phyloP scores from a whole-genome alignment of 306 rosid species.

The barrel medic (Medicago truncatula) region DNA sequence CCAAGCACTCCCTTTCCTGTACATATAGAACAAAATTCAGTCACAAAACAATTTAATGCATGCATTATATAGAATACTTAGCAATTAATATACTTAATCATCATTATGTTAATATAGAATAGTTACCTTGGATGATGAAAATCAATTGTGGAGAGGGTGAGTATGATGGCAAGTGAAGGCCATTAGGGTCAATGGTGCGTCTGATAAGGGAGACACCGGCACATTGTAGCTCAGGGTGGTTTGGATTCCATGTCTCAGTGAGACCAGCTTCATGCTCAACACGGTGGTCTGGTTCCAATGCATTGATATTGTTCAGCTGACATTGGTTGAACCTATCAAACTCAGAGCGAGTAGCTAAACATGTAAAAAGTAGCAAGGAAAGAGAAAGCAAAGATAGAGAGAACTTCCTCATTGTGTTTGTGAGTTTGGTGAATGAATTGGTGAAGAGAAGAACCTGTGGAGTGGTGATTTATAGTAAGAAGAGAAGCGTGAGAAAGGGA shows the following conservation, averaged over 20 bases:
- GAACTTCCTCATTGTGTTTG: not conserved
- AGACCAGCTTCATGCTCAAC: conserved; percentile 36
- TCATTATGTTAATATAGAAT: too few species aligned
- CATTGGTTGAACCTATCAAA: conserved; percentile 18
- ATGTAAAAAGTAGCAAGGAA: conserved; percentile 26
- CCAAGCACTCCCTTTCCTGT: conserved; percentile 43
- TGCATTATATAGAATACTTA: too few species aligned
- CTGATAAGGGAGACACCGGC: conserved; percentile 30
- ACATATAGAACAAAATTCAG: not conserved
- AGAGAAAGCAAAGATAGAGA: not conserved
- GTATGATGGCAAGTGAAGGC: conserved; percentile 46
- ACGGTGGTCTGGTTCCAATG: conserved; percentile 40
- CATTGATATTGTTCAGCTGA: conserved; percentile 24
- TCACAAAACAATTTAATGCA: not conserved
- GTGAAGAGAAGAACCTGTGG: not conserved
- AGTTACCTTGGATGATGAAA: conserved; percentile 1
- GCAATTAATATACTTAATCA: too few species aligned
- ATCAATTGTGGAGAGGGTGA: conserved; percentile 24
- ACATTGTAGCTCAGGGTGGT: conserved; percentile 31
- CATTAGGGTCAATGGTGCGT: conserved; percentile 35
- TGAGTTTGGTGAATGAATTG: not conserved
- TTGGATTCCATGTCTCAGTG: conserved; percentile 39
- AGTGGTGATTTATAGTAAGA: conserved; percentile 34
- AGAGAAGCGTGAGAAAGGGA: not conserved
- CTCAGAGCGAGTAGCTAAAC: conserved; percentile 38